Evolutionary conservation across 139 green algal genomes (phyloP).

Genomic region (Picochlorum sp.): DNA sequence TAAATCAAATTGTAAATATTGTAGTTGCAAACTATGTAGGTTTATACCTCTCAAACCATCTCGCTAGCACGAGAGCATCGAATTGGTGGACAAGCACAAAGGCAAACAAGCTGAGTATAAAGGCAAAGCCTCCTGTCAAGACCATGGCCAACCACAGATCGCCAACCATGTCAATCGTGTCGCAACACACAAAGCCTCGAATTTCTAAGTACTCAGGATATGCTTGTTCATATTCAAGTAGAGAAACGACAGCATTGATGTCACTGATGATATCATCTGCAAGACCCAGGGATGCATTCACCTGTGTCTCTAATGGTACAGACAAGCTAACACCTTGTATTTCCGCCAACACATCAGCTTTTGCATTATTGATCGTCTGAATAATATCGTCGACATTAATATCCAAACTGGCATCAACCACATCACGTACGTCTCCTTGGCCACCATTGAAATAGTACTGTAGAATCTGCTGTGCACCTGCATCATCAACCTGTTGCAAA

Average conservation of each 20-base stretch:
- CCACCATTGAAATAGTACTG: slow-evolving; percentile 8
- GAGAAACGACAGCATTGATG: not conserved
- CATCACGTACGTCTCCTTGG: not conserved
- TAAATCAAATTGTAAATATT: too few species aligned
- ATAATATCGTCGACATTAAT: slow-evolving; percentile 5
- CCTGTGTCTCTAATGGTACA: not conserved
- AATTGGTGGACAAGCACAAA: not conserved
- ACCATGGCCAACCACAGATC: slow-evolving; percentile 16
- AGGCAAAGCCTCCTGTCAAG: slow-evolving; percentile 7
- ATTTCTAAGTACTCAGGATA: slow-evolving; percentile 11
- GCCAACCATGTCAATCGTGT: slow-evolving; percentile 6
- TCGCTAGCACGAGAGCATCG: not conserved
- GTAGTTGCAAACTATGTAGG: too few species aligned
- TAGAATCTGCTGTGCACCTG: not conserved
- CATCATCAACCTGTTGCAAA: slow-evolving; percentile 3
- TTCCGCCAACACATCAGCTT: not conserved
- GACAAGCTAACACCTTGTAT: not conserved
- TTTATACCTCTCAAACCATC: slow-evolving; percentile 4
- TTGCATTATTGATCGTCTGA: not conserved
- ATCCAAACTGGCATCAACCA: not conserved
- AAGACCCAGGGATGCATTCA: not conserved
- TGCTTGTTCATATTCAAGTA: not conserved
- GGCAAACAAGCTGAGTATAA: slow-evolving; percentile 5
- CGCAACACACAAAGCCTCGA: slow-evolving; percentile 18
- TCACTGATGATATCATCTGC: not conserved